phyloP scores from a whole-genome alignment of 148 eudicot genomes.

The Dysphania ambrosioides region DNA sequence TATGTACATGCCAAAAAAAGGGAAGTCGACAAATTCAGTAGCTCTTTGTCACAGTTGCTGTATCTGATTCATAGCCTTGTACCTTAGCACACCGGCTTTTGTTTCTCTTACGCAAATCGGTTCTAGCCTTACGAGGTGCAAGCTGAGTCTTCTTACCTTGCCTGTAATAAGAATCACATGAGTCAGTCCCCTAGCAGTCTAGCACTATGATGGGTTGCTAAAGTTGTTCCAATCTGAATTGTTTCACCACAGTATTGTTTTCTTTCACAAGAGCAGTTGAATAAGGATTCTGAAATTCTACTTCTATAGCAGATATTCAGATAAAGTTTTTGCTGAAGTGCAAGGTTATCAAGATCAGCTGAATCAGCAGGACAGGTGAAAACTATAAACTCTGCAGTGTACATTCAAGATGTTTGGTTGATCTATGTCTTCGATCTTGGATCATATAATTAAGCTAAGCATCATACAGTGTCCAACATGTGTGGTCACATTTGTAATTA shows the following conservation, averaged over 20 bases:
- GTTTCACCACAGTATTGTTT: neutral
- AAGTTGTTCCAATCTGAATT: neutral
- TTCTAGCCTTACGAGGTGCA: slow-evolving; percentile 34
- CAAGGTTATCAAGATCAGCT: neutral
- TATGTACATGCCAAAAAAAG: slow-evolving; percentile 6
- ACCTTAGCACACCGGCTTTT: slow-evolving; percentile 28
- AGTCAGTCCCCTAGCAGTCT: neutral
- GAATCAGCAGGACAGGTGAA: neutral
- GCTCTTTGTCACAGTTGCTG: slow-evolving; percentile 22
- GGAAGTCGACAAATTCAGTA: slow-evolving; percentile 9
- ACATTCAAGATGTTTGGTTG: too few relatives aligned
- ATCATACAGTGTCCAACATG: neutral
- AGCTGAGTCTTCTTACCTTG: slow-evolving; percentile 36
- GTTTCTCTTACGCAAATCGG: slow-evolving; percentile 32
- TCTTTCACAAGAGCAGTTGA: neutral
- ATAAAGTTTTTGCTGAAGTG: neutral
- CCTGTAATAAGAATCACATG: slow-evolving; percentile 23
- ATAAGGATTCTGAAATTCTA: neutral
- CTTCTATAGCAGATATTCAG: neutral
- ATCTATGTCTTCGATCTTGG: neutral
- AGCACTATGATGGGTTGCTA: neutral
- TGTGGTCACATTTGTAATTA: neutral
- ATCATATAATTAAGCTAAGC: neutral
- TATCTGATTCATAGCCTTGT: slow-evolving; percentile 29
- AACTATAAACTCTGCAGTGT: too few relatives aligned